Percentiles rank a stretch among this genome's conserved stretches.
Conservation (phyloP, 2,329 filamentous ascomycete genomes). For the Xylaria sp. region DNA sequence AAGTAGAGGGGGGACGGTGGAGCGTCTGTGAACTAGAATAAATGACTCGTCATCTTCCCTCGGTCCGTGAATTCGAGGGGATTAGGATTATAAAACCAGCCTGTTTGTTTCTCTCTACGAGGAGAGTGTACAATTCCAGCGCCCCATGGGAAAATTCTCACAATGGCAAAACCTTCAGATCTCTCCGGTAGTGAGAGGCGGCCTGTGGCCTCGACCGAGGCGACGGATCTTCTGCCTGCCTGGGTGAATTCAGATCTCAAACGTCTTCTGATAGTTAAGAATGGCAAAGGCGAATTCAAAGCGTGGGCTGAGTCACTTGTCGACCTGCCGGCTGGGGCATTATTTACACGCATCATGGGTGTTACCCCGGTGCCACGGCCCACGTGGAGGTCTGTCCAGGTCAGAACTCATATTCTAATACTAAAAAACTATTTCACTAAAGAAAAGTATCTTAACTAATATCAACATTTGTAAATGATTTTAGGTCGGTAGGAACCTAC, state of each 20-base stretch:
- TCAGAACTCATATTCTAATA: conserved; percentile 2
- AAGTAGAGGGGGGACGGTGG: conserved; percentile 30
- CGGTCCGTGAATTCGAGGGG: conserved; percentile 4
- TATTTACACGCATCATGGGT: conserved; percentile 33
- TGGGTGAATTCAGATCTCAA: conserved; percentile 35
- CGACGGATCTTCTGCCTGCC: conserved; percentile 21
- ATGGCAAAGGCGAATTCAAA: conserved; percentile 18
- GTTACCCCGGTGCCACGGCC: conserved; percentile 6
- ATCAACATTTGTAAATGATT: neutral
- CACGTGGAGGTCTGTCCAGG: conserved; percentile 30
- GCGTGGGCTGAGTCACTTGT: conserved; percentile 33
- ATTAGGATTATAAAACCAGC: neutral
- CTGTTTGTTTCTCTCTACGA: neutral
- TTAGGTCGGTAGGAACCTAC: conserved; percentile 21
- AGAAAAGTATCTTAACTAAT: conserved; percentile 4
- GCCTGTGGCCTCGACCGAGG: conserved; percentile 8
- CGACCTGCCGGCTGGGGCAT: conserved; percentile 31
- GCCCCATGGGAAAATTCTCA: neutral
- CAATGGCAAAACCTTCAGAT: conserved; percentile 9
- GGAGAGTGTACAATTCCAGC: neutral
- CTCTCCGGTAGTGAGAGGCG: conserved; percentile 1
- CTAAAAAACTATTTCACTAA: neutral
- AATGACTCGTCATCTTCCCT: conserved; percentile 29
- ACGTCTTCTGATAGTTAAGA: conserved; percentile 28
- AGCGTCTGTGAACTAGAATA: conserved; percentile 12